Conservation (phyloP, 2,329 filamentous ascomycete genomes). For the Zymoseptoria pseudotritici region DNA sequence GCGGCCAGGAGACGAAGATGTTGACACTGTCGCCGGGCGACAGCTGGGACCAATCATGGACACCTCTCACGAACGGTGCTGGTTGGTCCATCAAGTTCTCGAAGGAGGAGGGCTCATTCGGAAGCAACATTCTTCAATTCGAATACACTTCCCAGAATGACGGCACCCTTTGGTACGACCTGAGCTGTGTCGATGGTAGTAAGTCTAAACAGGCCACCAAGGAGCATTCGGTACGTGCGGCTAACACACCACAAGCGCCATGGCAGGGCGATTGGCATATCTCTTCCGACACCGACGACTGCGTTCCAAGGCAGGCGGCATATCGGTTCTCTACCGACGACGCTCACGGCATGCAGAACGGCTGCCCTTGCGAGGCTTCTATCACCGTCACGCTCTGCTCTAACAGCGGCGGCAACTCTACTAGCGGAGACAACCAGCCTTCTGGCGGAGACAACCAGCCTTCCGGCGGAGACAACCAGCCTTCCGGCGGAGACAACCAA, state of each 20-base stretch:
- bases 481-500: conserved; percentile 1
- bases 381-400: conserved; percentile 34
- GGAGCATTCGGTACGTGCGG: not conserved
- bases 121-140: conserved; percentile 29
- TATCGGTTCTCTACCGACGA: conserved; percentile 35
- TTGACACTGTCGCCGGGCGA: conserved; percentile 20
- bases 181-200: conserved; percentile 33
- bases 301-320: conserved; percentile 28
- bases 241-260: conserved; percentile 12
- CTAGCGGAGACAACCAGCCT: not conserved
- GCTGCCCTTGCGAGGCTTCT: conserved; percentile 22
- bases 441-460: conserved; percentile 1
- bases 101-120: conserved; percentile 14
- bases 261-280: conserved; percentile 33
- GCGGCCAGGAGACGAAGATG: conserved; percentile 21
- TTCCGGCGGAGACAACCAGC: not conserved
- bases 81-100: conserved; percentile 36
- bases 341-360: conserved; percentile 33
- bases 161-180: conserved; percentile 33
- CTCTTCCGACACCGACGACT: conserved; percentile 19
- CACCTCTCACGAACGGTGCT: conserved; percentile 25
- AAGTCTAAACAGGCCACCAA: not conserved
- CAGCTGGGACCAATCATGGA: conserved; percentile 28
- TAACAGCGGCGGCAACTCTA: conserved; percentile 15
- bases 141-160: conserved; percentile 34